Evolutionary conservation across 768 basidiomycete species (phyloP).

Genomic region (Boletus reticuloceps): DNA sequence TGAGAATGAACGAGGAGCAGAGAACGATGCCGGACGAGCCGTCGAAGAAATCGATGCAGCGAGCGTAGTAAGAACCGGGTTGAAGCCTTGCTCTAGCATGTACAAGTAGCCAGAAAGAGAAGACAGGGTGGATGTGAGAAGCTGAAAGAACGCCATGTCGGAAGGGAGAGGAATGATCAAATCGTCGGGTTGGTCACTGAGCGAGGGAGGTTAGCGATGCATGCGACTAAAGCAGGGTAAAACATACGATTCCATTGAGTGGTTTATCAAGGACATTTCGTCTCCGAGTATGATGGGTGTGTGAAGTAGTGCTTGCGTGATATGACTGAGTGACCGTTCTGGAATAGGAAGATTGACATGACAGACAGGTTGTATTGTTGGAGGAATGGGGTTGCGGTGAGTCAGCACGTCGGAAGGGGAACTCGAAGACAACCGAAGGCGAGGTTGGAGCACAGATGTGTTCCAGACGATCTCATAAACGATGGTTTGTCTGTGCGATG

Average conservation of each 20-base stretch:
- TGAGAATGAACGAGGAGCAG: slow-evolving; percentile 30
- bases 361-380: slow-evolving; percentile 3
- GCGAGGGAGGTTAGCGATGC: not conserved
- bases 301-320: slow-evolving; percentile 6
- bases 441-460: slow-evolving; percentile 52
- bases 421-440: slow-evolving; percentile 51
- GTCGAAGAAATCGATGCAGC: slow-evolving; percentile 36
- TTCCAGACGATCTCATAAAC: slow-evolving; percentile 56
- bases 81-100: slow-evolving; percentile 50
- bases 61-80: slow-evolving; percentile 45
- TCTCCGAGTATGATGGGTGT: not conserved
- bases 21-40: slow-evolving; percentile 32
- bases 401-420: not conserved
- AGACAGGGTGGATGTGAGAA: slow-evolving; percentile 60
- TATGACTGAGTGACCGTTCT: slow-evolving; percentile 1
- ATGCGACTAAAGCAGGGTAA: not conserved
- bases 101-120: slow-evolving; percentile 52
- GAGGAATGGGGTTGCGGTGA: not conserved
- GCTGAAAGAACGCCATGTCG: slow-evolving; percentile 76
- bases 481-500: slow-evolving; percentile 27
- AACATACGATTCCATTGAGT: slow-evolving; percentile 9
- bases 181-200: slow-evolving; percentile 36
- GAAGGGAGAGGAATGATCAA: slow-evolving; percentile 77
- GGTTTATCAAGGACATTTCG: not conserved
- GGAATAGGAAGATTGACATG: slow-evolving; percentile 14